Conservation (phyloP, 495 filamentous ascomycete genomes). For the Aspergillus heteromorphus region DNA sequence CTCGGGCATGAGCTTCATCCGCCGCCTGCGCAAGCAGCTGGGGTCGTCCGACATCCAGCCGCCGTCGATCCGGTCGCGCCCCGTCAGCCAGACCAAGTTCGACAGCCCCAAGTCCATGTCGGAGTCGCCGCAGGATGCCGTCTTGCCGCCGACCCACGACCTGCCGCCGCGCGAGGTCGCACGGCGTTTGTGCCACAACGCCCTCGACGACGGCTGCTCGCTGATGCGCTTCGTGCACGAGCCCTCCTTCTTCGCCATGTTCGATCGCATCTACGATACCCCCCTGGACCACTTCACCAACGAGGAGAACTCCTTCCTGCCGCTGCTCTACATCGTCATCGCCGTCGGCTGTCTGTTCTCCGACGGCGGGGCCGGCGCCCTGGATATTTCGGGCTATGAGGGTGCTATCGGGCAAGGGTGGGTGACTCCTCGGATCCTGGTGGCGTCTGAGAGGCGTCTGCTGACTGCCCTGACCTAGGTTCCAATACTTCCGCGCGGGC, state of each 20-base stretch:
- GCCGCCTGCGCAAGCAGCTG: constrained; percentile 79
- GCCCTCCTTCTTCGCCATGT: constrained; percentile 71
- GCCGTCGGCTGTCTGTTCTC: constrained; percentile 83
- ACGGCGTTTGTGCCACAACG: constrained; percentile 63
- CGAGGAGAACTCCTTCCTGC: constrained; percentile 75
- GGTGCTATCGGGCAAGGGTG: constrained; percentile 77
- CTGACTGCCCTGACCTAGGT: constrained; percentile 44
- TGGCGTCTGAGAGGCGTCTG: too few relatives aligned
- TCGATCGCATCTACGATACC: constrained; percentile 75
- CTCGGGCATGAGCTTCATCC: constrained; percentile 82
- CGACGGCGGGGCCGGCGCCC: constrained; percentile 40
- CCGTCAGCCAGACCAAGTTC: constrained; percentile 46
- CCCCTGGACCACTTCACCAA: constrained; percentile 62
- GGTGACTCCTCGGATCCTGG: constrained; percentile 13
- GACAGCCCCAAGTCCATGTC: constrained; percentile 67
- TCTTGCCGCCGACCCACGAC: constrained; percentile 53
- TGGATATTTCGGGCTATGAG: constrained; percentile 59
- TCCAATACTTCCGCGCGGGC: constrained; percentile 78
- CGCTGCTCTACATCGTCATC: constrained; percentile 76
- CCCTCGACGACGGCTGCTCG: constrained; percentile 77
- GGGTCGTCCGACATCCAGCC: constrained; percentile 54
- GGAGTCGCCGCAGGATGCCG: constrained; percentile 54
- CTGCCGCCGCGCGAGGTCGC: constrained; percentile 68
- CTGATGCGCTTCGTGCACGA: constrained; percentile 84
- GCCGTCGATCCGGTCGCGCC: constrained; percentile 24